Conservation (phyloP, 2,329 filamentous ascomycete genomes). For the Venturia oleaginea region DNA sequence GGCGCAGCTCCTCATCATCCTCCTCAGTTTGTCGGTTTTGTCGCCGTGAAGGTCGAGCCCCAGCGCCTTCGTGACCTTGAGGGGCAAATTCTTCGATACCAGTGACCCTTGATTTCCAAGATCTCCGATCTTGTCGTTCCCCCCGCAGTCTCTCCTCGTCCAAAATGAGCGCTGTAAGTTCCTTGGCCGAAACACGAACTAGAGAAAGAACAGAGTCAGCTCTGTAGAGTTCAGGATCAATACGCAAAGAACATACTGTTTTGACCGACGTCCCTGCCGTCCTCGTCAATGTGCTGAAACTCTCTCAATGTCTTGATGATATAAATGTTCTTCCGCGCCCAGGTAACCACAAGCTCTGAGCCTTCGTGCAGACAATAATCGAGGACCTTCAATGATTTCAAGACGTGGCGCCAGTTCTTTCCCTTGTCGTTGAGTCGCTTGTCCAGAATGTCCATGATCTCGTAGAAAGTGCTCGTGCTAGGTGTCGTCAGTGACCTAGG, state of each 20-base stretch:
- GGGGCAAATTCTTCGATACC: slow-evolving; percentile 75
- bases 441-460: slow-evolving; percentile 99
- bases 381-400: slow-evolving; percentile 94
- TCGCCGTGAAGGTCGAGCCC: slow-evolving; percentile 36
- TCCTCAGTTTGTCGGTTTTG: slow-evolving; percentile 55
- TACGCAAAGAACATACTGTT: slow-evolving; percentile 59
- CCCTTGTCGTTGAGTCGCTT: slow-evolving; percentile 98
- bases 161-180: slow-evolving; percentile 81
- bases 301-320: slow-evolving; percentile 98
- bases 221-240: not conserved
- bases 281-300: slow-evolving; percentile 94
- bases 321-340: slow-evolving; percentile 96
- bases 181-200: slow-evolving; percentile 95
- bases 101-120: slow-evolving; percentile 93
- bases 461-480: slow-evolving; percentile 85
- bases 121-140: slow-evolving; percentile 83
- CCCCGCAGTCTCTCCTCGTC: slow-evolving; percentile 88
- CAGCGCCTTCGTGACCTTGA: slow-evolving; percentile 32
- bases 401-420: slow-evolving; percentile 97
- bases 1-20: slow-evolving; percentile 76
- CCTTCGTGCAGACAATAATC: slow-evolving; percentile 98
- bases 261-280: slow-evolving; percentile 88
- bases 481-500: not conserved
- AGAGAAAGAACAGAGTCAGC: slow-evolving; percentile 13
- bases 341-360: slow-evolving; percentile 91